phyloP scores from a whole-genome alignment of 306 rosid genomes.

The Cajanus cajan region DNA sequence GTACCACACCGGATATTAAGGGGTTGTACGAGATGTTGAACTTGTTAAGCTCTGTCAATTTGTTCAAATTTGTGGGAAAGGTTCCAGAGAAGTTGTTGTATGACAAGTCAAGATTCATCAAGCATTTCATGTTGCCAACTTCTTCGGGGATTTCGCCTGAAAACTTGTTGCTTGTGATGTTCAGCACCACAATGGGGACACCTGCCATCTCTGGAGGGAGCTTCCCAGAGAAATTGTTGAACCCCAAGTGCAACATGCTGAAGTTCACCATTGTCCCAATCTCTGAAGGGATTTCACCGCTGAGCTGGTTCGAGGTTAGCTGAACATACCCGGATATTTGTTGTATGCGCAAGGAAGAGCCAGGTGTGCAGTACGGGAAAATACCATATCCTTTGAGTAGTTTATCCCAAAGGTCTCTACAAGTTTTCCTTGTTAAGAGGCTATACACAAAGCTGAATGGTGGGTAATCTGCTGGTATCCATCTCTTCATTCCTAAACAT shows the following conservation, averaged over 20 bases:
- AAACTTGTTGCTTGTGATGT: slow-evolving; percentile 60
- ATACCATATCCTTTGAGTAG: slow-evolving; percentile 75
- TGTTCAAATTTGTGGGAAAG: slow-evolving; percentile 68
- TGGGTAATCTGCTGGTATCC: slow-evolving; percentile 97
- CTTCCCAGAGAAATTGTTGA: slow-evolving; percentile 59
- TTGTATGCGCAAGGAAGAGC: slow-evolving; percentile 34
- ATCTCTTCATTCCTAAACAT: slow-evolving; percentile 84
- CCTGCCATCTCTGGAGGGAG: slow-evolving; percentile 63
- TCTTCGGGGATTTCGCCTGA: slow-evolving; percentile 76
- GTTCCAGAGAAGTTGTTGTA: slow-evolving; percentile 75
- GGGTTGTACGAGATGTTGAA: slow-evolving; percentile 93
- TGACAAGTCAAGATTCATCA: slow-evolving; percentile 80
- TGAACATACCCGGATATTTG: slow-evolving; percentile 89
- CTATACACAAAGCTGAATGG: slow-evolving; percentile 81
- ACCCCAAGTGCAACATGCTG: slow-evolving; percentile 74
- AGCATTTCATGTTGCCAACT: slow-evolving; percentile 57
- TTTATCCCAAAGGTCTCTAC: slow-evolving; percentile 77
- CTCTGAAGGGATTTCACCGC: slow-evolving; percentile 71
- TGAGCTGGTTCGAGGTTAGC: slow-evolving; percentile 61
- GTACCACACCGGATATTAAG: slow-evolving; percentile 56
- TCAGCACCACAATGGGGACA: slow-evolving; percentile 61
- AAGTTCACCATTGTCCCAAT: slow-evolving; percentile 65
- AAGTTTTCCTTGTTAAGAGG: slow-evolving; percentile 77
- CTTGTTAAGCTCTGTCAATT: slow-evolving; percentile 64
- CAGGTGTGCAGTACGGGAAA: slow-evolving; percentile 52